These are phyloP conservation scores for Tolypocladium inflatum DNA, from an alignment of 2,329 filamentous ascomycete species.

Conservation along the genomic window DNA sequence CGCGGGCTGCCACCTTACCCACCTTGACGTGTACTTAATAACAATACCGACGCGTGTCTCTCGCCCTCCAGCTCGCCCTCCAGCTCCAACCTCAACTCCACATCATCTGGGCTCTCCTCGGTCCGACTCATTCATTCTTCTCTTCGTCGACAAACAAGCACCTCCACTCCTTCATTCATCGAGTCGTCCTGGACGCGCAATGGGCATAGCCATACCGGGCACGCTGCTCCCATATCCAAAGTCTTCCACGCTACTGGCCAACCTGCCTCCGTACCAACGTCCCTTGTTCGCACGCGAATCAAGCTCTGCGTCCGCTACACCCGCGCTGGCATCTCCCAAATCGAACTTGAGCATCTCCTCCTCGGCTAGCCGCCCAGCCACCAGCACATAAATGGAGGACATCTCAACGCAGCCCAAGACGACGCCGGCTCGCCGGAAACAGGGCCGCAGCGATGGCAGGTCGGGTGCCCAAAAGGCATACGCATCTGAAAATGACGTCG, in stretches of 20 bases:
- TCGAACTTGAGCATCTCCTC: not conserved
- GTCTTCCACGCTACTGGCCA: not conserved
- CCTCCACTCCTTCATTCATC: not conserved
- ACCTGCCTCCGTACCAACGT: not conserved
- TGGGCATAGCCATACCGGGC: not conserved
- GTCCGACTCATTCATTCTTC: not conserved
- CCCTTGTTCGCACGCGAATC: not conserved
- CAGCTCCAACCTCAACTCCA: not conserved
- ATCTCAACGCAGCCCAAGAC: slow-evolving; percentile 19
- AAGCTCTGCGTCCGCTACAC: not conserved
- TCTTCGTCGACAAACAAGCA: not conserved
- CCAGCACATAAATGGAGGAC: slow-evolving; percentile 20
- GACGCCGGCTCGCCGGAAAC: slow-evolving; percentile 25
- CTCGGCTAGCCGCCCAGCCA: not conserved
- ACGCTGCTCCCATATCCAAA: not conserved
- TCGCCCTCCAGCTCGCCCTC: not conserved
- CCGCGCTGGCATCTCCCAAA: not conserved
- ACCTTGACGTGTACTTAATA: not conserved
- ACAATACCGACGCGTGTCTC: not conserved
- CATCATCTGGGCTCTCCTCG: not conserved
- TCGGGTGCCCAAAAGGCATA: slow-evolving; percentile 41
- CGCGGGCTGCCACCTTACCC: not conserved
- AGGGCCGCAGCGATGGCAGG: slow-evolving; percentile 31
- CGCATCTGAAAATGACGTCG: slow-evolving; percentile 47
- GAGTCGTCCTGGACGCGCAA: not conserved